Evolutionary conservation across 2,329 filamentous ascomycete species (phyloP), one percentile per base, ranked within the genome.

Genomic region (Metarhizium guizhouense): DNA sequence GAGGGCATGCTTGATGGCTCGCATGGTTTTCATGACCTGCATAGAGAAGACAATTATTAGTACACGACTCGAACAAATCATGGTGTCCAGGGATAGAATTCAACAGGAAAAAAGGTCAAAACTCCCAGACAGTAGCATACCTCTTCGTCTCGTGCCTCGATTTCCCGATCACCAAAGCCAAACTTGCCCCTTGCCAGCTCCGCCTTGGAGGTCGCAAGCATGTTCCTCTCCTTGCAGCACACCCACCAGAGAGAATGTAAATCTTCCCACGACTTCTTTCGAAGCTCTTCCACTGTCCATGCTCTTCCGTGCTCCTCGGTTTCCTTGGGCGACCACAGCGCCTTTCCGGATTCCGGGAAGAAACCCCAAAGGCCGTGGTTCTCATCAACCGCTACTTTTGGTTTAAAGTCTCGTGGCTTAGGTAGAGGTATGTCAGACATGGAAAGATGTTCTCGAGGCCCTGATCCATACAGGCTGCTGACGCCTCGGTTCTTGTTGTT

Each of bases 221-320:
- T 83, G 73, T 99, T 99, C 65, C 88, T 80, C 75, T 99, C 94
- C 74, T 89, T 91, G 58, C 87, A 81, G 69, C 94, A 97, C 55
- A 91, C 82, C 90, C 92, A 99, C 91, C 93, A 99, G 66, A 99
- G 78, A 59, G 79, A 77, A 72, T 97, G 92, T 64, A 99, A 74
- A 70, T 97, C 92, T 59, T 96, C 90, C 89, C 91, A 99, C 60
- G 87, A 90, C 75, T 96, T 96, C 60, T 82, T 79, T 60, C 92
- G 82, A 65, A 99, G 77, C 75, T 99, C 94, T 72, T 90, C 83
- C 7, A 88, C 84, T 11, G 81, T 84, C 94, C 94, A 99, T 32
- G 84, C 77, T 54, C 94, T 83, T 16, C 94, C 94, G 70, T 94
- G 86, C 60, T 81, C 76, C 52, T 77, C 69, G 55, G 88, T 84